Evolutionary conservation across 208 protist species (phyloP).

Genomic region (Leptomonas seymouri): DNA sequence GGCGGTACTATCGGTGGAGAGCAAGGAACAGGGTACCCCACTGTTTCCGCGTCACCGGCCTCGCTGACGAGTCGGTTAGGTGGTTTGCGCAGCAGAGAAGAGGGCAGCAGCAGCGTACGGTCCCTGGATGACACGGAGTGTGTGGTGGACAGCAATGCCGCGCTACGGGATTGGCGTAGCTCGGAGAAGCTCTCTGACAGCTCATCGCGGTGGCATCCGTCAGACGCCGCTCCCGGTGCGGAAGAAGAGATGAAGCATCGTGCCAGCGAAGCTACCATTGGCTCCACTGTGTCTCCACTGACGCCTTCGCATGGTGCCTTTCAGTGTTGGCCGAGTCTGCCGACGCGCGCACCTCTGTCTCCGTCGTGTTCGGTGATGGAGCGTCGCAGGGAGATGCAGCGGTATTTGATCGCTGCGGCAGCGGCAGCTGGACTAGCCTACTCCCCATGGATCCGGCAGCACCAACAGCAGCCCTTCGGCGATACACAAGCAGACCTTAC

Average conservation of each 20-base stretch:
- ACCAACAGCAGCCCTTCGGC: background rate
- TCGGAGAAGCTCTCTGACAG: slow-evolving; percentile 2
- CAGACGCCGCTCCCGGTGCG: background rate
- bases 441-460: background rate
- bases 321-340: slow-evolving; percentile 9
- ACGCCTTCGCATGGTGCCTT: background rate
- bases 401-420: slow-evolving; percentile 18
- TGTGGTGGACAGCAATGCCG: background rate
- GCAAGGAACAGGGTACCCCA: background rate
- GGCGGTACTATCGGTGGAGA: background rate
- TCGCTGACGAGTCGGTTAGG: background rate
- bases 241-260: too few species aligned
- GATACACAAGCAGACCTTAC: too few species aligned
- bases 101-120: slow-evolving; percentile 15
- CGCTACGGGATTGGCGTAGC: background rate
- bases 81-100: background rate
- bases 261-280: too few species aligned
- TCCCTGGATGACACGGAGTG: slow-evolving; percentile 7
- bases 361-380: slow-evolving; percentile 12
- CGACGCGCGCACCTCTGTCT: slow-evolving; percentile 9
- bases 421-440: background rate
- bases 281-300: background rate
- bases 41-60: background rate
- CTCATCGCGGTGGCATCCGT: slow-evolving; percentile 19
- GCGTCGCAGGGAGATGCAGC: slow-evolving; percentile 19